A percentile compares a stretch with the other conserved stretches of the same genome.
Evolutionary conservation across 768 basidiomycete genomes (phyloP).

Genomic region (Candolleomyces aberdarensis): DNA sequence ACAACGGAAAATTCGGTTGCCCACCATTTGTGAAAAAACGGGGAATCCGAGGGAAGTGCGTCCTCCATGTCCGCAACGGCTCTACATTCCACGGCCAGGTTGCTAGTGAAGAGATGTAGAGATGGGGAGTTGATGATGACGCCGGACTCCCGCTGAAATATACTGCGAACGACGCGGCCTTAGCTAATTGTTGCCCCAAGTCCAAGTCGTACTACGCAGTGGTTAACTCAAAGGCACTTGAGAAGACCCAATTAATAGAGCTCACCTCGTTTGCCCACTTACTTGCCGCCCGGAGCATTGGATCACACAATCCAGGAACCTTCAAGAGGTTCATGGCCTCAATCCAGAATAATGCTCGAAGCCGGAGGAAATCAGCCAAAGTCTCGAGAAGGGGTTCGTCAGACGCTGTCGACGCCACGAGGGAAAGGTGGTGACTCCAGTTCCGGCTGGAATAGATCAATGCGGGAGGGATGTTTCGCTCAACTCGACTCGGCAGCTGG

Average conservation of each 20-base stretch:
- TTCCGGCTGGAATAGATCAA: constrained; percentile 10
- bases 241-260: neutral
- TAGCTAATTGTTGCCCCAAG: neutral
- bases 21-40: neutral
- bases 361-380: constrained; percentile 7
- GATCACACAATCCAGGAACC: neutral
- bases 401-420: neutral
- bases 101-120: constrained; percentile 1
- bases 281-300: neutral
- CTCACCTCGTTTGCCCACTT: neutral
- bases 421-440: constrained; percentile 12
- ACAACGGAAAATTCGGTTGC: neutral
- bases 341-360: constrained; percentile 9
- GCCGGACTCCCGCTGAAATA: constrained; percentile 4
- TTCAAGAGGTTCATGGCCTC: constrained; percentile 6
- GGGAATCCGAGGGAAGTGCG: neutral
- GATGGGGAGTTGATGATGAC: neutral
- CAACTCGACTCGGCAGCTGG: neutral
- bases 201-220: neutral
- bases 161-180: neutral
- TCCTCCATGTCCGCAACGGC: neutral
- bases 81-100: neutral
- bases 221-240: neutral
- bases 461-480: constrained; percentile 9
- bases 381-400: neutral